A percentile compares a stretch with the other conserved stretches of the same genome.
These are phyloP conservation scores for Powellomyces hirtus DNA, from an alignment of 192 early-diverging fungal species.

Conservation along the genomic window DNA sequence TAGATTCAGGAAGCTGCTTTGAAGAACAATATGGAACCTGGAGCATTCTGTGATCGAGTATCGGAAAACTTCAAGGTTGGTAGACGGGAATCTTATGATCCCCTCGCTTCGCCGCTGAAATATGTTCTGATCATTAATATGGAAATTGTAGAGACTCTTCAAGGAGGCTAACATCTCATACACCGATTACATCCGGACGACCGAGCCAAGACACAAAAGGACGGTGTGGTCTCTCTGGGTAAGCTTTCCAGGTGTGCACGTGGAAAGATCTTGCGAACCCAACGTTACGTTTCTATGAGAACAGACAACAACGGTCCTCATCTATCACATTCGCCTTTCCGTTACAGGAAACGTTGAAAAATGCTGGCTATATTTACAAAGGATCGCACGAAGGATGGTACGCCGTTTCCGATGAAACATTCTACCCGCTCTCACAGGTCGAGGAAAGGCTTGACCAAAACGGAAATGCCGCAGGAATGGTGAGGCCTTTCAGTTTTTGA, in stretches of 20 bases:
- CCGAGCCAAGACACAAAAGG: conserved; percentile 66
- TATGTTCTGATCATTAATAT: too few species aligned
- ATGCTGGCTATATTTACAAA: conserved; percentile 83
- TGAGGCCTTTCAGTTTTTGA: too few species aligned
- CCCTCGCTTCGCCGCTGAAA: background rate
- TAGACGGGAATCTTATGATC: background rate
- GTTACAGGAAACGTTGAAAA: conserved; percentile 57
- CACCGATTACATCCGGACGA: conserved; percentile 86
- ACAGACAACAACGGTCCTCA: background rate
- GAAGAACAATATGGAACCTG: conserved; percentile 52
- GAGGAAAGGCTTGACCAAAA: conserved; percentile 42
- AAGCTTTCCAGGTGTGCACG: background rate
- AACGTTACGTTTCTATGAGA: too few species aligned
- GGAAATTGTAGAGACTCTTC: conserved; percentile 68
- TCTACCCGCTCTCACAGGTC: conserved; percentile 73
- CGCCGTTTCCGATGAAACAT: conserved; percentile 92
- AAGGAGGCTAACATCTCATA: conserved; percentile 69
- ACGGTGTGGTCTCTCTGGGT: conserved; percentile 81
- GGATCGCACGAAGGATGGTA: conserved; percentile 93
- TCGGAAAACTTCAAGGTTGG: conserved; percentile 64
- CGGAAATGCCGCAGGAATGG: background rate
- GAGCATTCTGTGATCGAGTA: conserved; percentile 76
- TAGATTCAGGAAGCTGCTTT: conserved; percentile 90
- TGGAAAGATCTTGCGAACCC: background rate
- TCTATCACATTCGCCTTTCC: background rate